phyloP scores from a whole-genome alignment of 2,329 filamentous ascomycete genomes.

The Ampelomyces quisqualis region DNA sequence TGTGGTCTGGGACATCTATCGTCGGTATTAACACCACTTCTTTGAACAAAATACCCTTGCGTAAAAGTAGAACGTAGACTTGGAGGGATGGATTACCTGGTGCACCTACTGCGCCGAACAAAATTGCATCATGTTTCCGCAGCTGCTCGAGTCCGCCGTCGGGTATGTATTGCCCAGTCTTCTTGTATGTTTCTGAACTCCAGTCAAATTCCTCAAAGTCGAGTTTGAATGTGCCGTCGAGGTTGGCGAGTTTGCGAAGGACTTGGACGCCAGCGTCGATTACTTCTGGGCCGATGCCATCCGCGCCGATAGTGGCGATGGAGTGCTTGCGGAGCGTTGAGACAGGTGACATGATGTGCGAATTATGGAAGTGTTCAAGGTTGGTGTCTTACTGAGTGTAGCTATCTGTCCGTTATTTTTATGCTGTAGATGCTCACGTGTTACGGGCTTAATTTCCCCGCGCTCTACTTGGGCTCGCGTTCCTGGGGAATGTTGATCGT shows the following conservation, averaged over 20 bases:
- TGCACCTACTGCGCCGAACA: constrained; percentile 68
- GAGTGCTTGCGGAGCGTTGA: constrained; percentile 26
- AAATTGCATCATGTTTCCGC: constrained; percentile 63
- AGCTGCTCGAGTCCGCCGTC: constrained; percentile 60
- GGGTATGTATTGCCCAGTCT: constrained; percentile 65
- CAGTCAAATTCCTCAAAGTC: constrained; percentile 66
- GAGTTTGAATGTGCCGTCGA: constrained; percentile 59
- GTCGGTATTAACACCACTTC: too few relatives aligned
- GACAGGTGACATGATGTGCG: constrained; percentile 32
- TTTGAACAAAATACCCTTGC: too few relatives aligned
- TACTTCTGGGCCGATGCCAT: constrained; percentile 70
- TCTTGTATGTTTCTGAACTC: constrained; percentile 67
- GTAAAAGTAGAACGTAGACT: neutral
- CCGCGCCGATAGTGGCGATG: constrained; percentile 59
- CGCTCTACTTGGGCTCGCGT: too few relatives aligned
- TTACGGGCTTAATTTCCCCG: too few relatives aligned
- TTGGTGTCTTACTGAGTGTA: too few relatives aligned
- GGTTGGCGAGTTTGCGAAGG: constrained; percentile 55
- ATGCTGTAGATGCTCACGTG: too few relatives aligned
- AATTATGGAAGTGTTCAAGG: too few relatives aligned
- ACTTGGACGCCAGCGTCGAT: constrained; percentile 64
- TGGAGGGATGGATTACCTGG: constrained; percentile 46
- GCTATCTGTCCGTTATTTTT: too few relatives aligned
- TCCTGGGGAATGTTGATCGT: too few relatives aligned
- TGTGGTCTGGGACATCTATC: constrained; percentile 58